phyloP scores from a whole-genome alignment of 768 basidiomycete genomes.

The Auricularia sp. region DNA sequence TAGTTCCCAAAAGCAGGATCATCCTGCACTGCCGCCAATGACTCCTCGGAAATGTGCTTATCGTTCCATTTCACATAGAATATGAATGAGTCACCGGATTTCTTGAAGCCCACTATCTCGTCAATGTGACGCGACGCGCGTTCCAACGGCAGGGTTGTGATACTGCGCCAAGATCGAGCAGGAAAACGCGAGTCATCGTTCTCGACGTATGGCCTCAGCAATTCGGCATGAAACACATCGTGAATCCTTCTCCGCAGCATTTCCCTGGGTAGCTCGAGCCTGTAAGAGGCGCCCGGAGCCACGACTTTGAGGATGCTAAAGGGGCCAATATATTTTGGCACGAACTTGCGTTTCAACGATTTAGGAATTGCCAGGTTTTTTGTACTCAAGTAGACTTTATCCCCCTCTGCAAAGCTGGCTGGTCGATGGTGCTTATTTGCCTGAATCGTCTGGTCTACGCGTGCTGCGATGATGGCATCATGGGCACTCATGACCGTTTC shows the following conservation, averaged over 20 bases:
- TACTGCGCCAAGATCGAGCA: background rate
- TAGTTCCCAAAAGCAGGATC: too few relatives aligned
- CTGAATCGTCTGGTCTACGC: constrained; percentile 3
- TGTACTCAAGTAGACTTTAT: constrained; percentile 28
- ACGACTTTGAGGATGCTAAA: constrained; percentile 18
- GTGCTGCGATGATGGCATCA: constrained; percentile 2
- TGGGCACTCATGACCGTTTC: too few relatives aligned
- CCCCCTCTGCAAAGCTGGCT: constrained; percentile 16
- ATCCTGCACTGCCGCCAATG: too few relatives aligned
- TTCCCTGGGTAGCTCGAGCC: constrained; percentile 16
- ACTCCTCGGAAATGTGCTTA: too few relatives aligned
- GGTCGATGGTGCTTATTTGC: constrained; percentile 1
- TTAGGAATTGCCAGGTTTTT: constrained; percentile 28
- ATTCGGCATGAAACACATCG: constrained; percentile 27
- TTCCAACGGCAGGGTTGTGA: background rate
- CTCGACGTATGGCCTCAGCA: constrained; percentile 16
- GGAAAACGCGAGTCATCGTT: too few relatives aligned
- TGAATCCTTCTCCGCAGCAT: constrained; percentile 15
- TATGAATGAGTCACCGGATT: too few relatives aligned
- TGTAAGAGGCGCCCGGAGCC: constrained; percentile 15
- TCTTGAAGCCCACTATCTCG: too few relatives aligned
- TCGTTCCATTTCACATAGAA: too few relatives aligned
- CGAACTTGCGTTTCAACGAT: constrained; percentile 24
- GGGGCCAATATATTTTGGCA: constrained; percentile 32
- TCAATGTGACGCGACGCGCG: too few relatives aligned